These are phyloP conservation scores for Berkeleyomyces basicola DNA, from an alignment of 2,329 filamentous ascomycete species.

Conservation along the genomic window DNA sequence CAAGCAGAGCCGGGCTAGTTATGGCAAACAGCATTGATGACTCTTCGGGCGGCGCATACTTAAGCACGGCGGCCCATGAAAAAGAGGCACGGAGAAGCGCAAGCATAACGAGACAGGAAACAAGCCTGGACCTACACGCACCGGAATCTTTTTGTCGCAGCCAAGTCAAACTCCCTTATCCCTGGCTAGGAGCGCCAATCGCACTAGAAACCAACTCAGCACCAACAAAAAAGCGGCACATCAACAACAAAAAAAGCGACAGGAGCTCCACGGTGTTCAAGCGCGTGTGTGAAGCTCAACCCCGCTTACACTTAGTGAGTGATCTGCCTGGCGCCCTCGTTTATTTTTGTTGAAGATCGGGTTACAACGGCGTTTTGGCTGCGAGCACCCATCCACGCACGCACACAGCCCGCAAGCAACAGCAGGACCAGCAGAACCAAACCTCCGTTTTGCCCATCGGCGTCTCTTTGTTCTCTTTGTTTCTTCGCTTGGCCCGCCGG, in stretches of 20 bases:
- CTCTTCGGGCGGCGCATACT: too few relatives aligned
- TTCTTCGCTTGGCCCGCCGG: not conserved
- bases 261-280: not conserved
- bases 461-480: not conserved
- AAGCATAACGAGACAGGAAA: not conserved
- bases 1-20: too few relatives aligned
- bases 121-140: not conserved
- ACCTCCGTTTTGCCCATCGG: not conserved
- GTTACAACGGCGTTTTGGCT: not conserved
- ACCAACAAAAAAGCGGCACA: conserved; percentile 1
- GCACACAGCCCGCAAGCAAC: too few relatives aligned
- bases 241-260: not conserved
- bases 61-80: too few relatives aligned
- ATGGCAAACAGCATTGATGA: too few relatives aligned
- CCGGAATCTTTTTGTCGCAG: not conserved
- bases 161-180: not conserved
- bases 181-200: not conserved
- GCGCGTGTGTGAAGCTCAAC: not conserved
- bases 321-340: not conserved
- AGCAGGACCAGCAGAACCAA: not conserved
- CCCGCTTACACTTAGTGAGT: not conserved
- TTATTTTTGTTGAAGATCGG: not conserved
- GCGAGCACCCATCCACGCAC: not conserved
- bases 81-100: not conserved
- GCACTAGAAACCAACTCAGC: not conserved